Conservation (phyloP, 495 filamentous ascomycete genomes). For the Trichoderma virens region DNA sequence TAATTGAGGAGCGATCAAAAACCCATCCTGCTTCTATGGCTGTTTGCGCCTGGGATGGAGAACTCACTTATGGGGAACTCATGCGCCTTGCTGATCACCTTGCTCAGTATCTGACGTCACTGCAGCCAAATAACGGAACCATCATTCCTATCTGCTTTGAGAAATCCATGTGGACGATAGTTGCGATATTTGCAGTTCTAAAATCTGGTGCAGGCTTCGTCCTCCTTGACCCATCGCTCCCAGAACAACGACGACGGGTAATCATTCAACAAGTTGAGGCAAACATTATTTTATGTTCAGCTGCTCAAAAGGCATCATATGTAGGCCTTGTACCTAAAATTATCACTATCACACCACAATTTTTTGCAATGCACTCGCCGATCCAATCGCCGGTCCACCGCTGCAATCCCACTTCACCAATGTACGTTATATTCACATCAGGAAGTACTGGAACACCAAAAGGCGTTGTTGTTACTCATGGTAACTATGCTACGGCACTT, state of each 20-base stretch:
- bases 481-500: too few relatives aligned
- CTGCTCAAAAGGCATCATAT: constrained; percentile 9
- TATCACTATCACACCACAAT: too few relatives aligned
- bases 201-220: constrained; percentile 47
- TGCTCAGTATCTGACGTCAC: background rate
- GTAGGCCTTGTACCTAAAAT: too few relatives aligned
- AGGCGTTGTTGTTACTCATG: too few relatives aligned
- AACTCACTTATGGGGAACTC: constrained; percentile 19
- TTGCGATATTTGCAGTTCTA: constrained; percentile 26
- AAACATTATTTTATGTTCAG: constrained; percentile 17
- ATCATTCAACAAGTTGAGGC: background rate
- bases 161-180: constrained; percentile 32
- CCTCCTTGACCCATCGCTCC: constrained; percentile 36
- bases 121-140: constrained; percentile 19
- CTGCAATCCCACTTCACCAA: too few relatives aligned
- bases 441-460: too few relatives aligned
- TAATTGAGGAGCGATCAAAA: constrained; percentile 7
- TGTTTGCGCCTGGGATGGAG: constrained; percentile 17
- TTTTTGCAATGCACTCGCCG: too few relatives aligned
- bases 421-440: too few relatives aligned
- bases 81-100: constrained; percentile 6
- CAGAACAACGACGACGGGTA: constrained; percentile 13
- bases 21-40: constrained; percentile 13
- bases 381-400: too few relatives aligned
- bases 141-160: constrained; percentile 46